Evolutionary conservation across 345 rosid species (phyloP), one percentile per base, ranked within the genome.

Genomic region (Euphorbia lathyris): DNA sequence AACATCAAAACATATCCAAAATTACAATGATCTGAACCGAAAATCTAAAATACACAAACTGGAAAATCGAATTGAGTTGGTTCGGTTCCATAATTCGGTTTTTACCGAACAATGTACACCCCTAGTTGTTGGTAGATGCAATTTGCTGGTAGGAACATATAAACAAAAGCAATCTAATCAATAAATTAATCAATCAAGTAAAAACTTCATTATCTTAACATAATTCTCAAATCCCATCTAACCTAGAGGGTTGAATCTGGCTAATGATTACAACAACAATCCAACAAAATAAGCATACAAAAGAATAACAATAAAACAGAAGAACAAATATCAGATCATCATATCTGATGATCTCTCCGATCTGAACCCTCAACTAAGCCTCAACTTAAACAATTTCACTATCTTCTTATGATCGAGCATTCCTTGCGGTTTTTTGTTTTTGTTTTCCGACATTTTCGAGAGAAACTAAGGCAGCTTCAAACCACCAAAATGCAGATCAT

Each of bases 171-270:
- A 59, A 66, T 32, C 67, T 40, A 66, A 60, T 32, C 17, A 71
- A 71, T 66, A 11, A 62, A 67, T 61, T 2, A 34, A 61, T 64
- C 48, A 57, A 63, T 62, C 69, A 67, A 67, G 66, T 67, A 22
- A 48, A 56, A 57, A 50, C 27, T 58, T 26, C 67, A 68, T 43
- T 66, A 65, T 66, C 76, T 66, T 57, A 26, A 72, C 59, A 71
- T 61, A 61, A 29, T 71, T 63, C 26, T 50, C 68, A 76, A 58
- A 66, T 72, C 40, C 38, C 61, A 62, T 29, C 70, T 72, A 68
- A 59, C 27, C 76, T 77, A 68, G 58, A 63, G 56, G 45, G 43
- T 76, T 36, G 72, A 47, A 22, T 45, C 65, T 62, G 65, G 58
- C 66, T 72, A n/a, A 67, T 36, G 29, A 58, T 56, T 38, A 72